phyloP scores from a whole-genome alignment of 2,329 filamentous ascomycete genomes.

The Epichloe baconii region DNA sequence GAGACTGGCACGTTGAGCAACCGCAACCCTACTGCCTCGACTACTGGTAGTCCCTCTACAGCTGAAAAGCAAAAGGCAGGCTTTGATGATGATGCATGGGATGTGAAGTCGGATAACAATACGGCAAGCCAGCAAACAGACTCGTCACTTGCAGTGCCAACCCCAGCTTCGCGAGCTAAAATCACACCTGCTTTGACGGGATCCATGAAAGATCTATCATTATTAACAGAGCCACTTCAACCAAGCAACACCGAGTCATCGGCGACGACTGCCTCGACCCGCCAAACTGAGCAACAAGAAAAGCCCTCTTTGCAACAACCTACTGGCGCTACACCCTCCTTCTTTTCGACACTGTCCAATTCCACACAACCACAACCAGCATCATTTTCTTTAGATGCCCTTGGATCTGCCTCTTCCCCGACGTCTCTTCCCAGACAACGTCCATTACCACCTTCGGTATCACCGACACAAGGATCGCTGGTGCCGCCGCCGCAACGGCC shows the following conservation, averaged over 20 bases:
- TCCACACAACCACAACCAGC: conserved; percentile 24
- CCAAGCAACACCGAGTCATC: conserved; percentile 29
- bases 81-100: conserved; percentile 97
- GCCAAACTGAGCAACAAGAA: conserved; percentile 13
- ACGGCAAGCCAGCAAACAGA: conserved; percentile 42
- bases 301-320: conserved; percentile 28
- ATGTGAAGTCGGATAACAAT: conserved; percentile 53
- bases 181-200: conserved; percentile 25
- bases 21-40: conserved; percentile 12
- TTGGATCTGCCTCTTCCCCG: conserved; percentile 11
- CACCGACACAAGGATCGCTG: conserved; percentile 47
- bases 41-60: conserved; percentile 15
- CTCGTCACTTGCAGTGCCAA: conserved; percentile 9
- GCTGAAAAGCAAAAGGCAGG: conserved; percentile 31
- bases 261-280: conserved; percentile 10
- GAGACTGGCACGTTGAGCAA: conserved; percentile 17
- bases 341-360: conserved; percentile 35
- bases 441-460: conserved; percentile 54
- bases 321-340: conserved; percentile 43
- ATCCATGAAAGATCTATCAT: conserved; percentile 47
- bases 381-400: conserved; percentile 1
- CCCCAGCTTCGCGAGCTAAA: conserved; percentile 12
- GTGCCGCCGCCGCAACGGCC: conserved; percentile 61
- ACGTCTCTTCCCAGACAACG: conserved; percentile 42
- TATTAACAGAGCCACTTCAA: conserved; percentile 39